phyloP scores from a whole-genome alignment of 1,284 basidiomycete genomes.

The Leucoagaricus sp. region DNA sequence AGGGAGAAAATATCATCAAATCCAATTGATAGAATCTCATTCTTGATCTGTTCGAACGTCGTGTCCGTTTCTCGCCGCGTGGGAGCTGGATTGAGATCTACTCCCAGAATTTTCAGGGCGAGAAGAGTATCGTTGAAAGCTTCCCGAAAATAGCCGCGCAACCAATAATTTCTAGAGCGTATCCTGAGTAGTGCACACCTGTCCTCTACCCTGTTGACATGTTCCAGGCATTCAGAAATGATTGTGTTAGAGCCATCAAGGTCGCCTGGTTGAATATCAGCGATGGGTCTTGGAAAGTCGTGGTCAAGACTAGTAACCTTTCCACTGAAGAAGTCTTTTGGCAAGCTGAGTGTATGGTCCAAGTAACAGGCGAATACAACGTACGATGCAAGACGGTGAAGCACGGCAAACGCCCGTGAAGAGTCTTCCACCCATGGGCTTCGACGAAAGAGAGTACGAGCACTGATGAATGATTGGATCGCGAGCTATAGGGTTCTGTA shows the following conservation, averaged over 20 bases:
- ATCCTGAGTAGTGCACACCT: slow-evolving; percentile 57
- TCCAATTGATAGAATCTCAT: slow-evolving; percentile 66
- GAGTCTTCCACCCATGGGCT: slow-evolving; percentile 56
- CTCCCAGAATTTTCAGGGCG: slow-evolving; percentile 62
- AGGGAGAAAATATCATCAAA: slow-evolving; percentile 66
- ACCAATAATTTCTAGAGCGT: slow-evolving; percentile 62
- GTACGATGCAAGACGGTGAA: slow-evolving; percentile 61
- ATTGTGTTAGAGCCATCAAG: slow-evolving; percentile 51
- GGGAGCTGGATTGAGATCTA: slow-evolving; percentile 57
- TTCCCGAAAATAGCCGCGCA: slow-evolving; percentile 54
- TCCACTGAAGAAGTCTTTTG: slow-evolving; percentile 67
- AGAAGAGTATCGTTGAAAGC: slow-evolving; percentile 58
- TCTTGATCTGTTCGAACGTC: slow-evolving; percentile 69
- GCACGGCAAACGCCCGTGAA: slow-evolving; percentile 48
- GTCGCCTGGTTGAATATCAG: slow-evolving; percentile 41
- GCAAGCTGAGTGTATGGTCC: too few species aligned
- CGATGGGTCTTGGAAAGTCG: neutral
- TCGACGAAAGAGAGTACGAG: slow-evolving; percentile 51
- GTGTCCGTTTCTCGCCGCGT: slow-evolving; percentile 53
- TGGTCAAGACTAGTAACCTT: slow-evolving; percentile 40
- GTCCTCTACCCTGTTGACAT: slow-evolving; percentile 51
- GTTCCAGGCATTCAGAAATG: slow-evolving; percentile 51
- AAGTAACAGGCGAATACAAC: slow-evolving; percentile 29
- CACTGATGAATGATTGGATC: slow-evolving; percentile 59
- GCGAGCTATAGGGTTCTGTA: too few species aligned